Evolutionary conservation across 2,329 filamentous ascomycete species (phyloP).

Genomic region (Botrytis galanthina): DNA sequence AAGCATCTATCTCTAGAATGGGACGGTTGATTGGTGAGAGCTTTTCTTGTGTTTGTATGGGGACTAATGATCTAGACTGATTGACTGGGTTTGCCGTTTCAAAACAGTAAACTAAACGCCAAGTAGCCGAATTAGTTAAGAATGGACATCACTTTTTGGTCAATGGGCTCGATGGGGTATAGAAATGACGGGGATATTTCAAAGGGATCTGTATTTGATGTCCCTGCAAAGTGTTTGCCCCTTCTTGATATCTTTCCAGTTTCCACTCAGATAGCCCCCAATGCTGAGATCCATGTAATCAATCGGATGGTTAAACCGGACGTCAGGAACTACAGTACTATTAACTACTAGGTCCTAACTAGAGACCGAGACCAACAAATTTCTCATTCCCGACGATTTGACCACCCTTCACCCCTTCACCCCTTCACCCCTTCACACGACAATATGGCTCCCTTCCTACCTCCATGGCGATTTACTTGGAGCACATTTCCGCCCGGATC

Average conservation of each 20-base stretch:
- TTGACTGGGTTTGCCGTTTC: not conserved
- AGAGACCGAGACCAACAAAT: not conserved
- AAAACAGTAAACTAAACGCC: not conserved
- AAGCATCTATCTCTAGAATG: not conserved
- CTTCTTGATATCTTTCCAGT: not conserved
- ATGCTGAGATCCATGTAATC: not conserved
- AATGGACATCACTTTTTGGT: not conserved
- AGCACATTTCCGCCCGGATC: constrained; percentile 5
- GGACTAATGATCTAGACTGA: not conserved
- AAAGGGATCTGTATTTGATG: not conserved
- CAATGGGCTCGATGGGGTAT: not conserved
- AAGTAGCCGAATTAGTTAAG: not conserved
- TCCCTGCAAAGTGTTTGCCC: not conserved
- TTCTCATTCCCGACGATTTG: not conserved
- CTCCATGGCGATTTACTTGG: not conserved
- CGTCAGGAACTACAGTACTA: constrained; percentile 5
- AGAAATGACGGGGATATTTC: not conserved
- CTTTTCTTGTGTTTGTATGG: not conserved
- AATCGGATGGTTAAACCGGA: not conserved
- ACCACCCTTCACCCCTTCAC: not conserved
- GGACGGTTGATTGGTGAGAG: not conserved
- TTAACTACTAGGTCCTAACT: too few relatives aligned
- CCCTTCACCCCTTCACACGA: not conserved
- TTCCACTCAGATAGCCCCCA: not conserved
- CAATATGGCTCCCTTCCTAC: not conserved